Evolutionary conservation across 805 yeast genomes (phyloP), one percentile per base, ranked within the genome.

Genomic region (Lipomyces lipofer): DNA sequence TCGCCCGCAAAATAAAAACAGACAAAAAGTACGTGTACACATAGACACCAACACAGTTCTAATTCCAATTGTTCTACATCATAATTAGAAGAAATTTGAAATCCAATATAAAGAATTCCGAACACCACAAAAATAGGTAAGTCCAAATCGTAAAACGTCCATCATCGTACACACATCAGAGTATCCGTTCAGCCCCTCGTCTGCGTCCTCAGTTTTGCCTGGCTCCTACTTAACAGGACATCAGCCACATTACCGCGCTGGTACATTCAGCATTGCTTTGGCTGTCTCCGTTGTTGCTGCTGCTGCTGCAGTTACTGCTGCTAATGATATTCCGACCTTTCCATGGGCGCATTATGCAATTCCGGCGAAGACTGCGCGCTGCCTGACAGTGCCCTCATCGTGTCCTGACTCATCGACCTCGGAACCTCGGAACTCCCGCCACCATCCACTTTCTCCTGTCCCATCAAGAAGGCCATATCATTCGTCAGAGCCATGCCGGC

Each of bases 351-450:
- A 30, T 48, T 44, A 12, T 22, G 46, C 19, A 29, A 25, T 9
- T 39, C 59, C 19, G 59, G 59, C 27, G 59, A 54, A 12, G 54
- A 47, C 10, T 51, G 59, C 12, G 59, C 52, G n/a, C 52, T 47
- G 15, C 56, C 56, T 6, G 56, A 52, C 19, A 52, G 22, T 3
- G 56, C 51, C 27, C 56, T 52, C 10, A 15, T 4, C 30, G 25
- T 30, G 29, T 17, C 33, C 19, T 22, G 12, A n/a, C 38, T 6
- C 47, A 29, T 29, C 15, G 10, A 29, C 21, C 19, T 24, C n/a
- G 19, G 38, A 32, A 13, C n/a, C 8, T 44, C 21, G 27, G 6
- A 17, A n/a, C 12, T 40, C 29, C 10, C 33, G 35, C 35, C 17
- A 13, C 21, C 48, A 8, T 21, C 30, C n/a, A 24, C 21, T 10